Base-by-base conservation (phyloP, 768 basidiomycete species). In the Xanthoconium purpureum region DNA sequence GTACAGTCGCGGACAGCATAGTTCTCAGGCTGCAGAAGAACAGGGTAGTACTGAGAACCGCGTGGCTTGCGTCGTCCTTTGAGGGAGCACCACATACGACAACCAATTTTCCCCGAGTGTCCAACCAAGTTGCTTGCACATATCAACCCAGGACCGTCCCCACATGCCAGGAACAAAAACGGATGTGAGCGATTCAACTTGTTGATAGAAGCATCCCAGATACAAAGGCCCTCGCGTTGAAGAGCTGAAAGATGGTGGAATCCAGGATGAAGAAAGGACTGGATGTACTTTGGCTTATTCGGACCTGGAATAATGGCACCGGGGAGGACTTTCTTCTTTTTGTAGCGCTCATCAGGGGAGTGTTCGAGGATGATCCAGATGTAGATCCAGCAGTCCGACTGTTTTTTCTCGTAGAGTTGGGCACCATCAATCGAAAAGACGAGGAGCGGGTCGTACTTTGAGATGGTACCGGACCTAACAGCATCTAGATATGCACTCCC, bases 231-330 rank as follows among this genome's bases (percentile, higher is more conserved):
- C 18, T 65, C 60, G 1, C 39, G 30, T 14, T 70, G 63, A 0
- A 69, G 8, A 0, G 61, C 63, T 38, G 58, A 49, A 39, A 63
- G 11, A 36, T 63, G 54, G 9, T 64, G 55, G 10, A 63, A 14
- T 0, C 65, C 51, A 8, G 50, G 55, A 55, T 40, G 62, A 4
- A 69, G 54, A 20, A 68, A 63, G 0, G 64, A 72, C 11, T 76
- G 67, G 0, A 67, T n/a, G 24, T 60, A 62, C 18, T 72, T 72
- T 0, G 70, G 72, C 9, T 74, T 72, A 9, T 75, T 73, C 0
- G 69, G 76, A 0, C 76, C 73, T 14, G 67, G 69, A 29, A 50
- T 50, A 12, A 50, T 50, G 5, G 29, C 42, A 4, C 60, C 50
- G 2, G 57, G 53, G 0, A 58, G 8, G 2, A 60, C 48, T 18